Evolutionary conservation across 2,329 filamentous ascomycete genomes (phyloP), one percentile per base, ranked within the genome.

Genomic region (Phialemonium atrogriseum): DNA sequence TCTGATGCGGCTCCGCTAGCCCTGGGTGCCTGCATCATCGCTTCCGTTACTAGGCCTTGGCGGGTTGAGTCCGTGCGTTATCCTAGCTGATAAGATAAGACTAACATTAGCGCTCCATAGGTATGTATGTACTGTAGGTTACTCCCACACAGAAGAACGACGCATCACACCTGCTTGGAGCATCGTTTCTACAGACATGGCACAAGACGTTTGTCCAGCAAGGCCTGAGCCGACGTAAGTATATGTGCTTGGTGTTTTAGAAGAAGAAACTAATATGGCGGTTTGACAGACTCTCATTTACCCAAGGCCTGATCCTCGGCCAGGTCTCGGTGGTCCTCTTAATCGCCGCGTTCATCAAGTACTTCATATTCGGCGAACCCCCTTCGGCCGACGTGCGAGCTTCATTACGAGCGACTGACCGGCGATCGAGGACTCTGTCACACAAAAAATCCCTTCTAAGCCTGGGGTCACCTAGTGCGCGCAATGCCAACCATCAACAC

Each of bases 301-400:
- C 86, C 0, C 86, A 94, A 55, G 91, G 91, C 17, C 81, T 98
- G 46, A 77, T 98, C 29, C 70, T 96, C 19, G 91, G 91, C 30
- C 91, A 98, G 58, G 70, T 98, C 31, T 94, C 87, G 2, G 84
- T 98, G 27, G 84, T 94, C 10, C 65, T 96, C 15, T 70, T 98
- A 23, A 77, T 98, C 39, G 88, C 87, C 42, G 85, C 83, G 45
- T 96, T 98, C 61, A 96, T 98, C 59, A 94, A 94, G 56, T 98
- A 95, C 74, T 98, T 98, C 73, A 96, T 98, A 52, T 96, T 98
- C 53, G 91, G 91, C 47, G 91, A 96, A 52, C 78, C 86, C 5
- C 86, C 87, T 1, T 86, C 84, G 2, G 71, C 86, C 39, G 87
- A 94, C 41, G 77, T 81, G 33, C 84, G 82, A 13, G 84, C 86